Percentiles rank a stretch among this genome's conserved stretches.
Conservation (phyloP, 345 rosid genomes). For the Hirschfeldia incana region DNA sequence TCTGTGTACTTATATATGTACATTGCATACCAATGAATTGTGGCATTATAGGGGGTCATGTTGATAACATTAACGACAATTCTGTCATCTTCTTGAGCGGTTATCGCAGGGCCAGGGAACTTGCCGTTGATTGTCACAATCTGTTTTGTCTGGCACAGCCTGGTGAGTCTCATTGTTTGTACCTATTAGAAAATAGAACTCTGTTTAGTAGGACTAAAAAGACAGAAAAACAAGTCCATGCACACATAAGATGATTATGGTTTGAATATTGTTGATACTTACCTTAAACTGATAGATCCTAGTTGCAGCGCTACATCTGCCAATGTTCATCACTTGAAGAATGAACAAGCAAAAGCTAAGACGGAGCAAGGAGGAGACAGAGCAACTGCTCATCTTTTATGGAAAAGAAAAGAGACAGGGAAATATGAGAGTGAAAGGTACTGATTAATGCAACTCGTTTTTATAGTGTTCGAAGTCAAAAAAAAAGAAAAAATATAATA, state of each 20-base stretch:
- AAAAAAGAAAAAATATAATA: not conserved
- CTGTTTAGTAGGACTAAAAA: constrained; percentile 14
- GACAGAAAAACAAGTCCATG: not conserved
- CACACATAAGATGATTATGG: not conserved
- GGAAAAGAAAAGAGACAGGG: not conserved
- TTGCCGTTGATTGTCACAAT: constrained; percentile 68
- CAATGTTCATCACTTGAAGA: constrained; percentile 42
- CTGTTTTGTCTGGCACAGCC: constrained; percentile 61
- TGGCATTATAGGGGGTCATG: constrained; percentile 67
- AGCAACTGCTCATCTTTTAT: constrained; percentile 42
- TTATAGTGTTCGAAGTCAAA: constrained; percentile 23
- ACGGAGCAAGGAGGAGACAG: constrained; percentile 38
- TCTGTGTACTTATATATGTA: not conserved
- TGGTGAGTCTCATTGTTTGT: constrained; percentile 55
- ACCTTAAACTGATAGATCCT: constrained; percentile 82
- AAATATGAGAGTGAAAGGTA: constrained; percentile 23
- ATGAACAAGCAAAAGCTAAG: constrained; percentile 38
- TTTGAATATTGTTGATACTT: constrained; percentile 36
- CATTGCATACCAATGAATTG: constrained; percentile 71
- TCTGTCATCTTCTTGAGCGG: constrained; percentile 77
- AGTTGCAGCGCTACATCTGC: constrained; percentile 49
- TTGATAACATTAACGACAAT: constrained; percentile 67
- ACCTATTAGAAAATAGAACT: constrained; percentile 44
- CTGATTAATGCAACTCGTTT: constrained; percentile 8
- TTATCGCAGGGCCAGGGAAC: constrained; percentile 74